These are phyloP conservation scores for Edhazardia aedis DNA, from an alignment of 371 early-diverging fungal species.

Conservation along the genomic window DNA sequence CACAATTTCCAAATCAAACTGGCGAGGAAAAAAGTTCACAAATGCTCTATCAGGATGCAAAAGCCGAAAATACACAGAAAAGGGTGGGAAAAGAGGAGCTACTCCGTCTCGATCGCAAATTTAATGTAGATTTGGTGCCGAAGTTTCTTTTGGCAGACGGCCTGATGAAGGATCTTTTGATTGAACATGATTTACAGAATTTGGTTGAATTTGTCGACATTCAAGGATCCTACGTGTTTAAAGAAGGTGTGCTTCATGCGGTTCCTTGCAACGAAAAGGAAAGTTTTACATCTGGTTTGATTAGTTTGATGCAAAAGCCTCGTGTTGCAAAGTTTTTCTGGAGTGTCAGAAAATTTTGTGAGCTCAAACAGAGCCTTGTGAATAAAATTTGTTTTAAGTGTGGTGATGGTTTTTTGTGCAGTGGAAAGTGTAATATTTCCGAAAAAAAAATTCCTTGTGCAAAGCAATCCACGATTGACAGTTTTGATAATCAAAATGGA, in stretches of 20 bases:
- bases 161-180: conserved; percentile 27
- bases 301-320: conserved; percentile 81
- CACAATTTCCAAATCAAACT: background rate
- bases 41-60: background rate
- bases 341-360: conserved; percentile 51
- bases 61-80: background rate
- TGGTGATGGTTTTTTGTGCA: conserved; percentile 51
- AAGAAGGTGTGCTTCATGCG: conserved; percentile 63
- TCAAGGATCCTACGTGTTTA: conserved; percentile 72
- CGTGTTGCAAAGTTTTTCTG: conserved; percentile 80
- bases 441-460: background rate
- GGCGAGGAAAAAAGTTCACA: background rate
- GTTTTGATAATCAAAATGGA: no score
- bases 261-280: conserved; percentile 75
- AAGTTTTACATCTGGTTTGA: conserved; percentile 60
- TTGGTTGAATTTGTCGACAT: conserved; percentile 75
- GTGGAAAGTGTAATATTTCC: background rate
- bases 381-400: conserved; percentile 35
- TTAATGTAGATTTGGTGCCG: conserved; percentile 45
- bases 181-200: conserved; percentile 22
- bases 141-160: conserved; percentile 45
- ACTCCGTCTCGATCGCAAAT: conserved; percentile 7
- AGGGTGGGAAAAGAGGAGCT: background rate
- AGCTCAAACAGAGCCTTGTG: background rate
- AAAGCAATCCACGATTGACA: conserved; percentile 53